Evolutionary conservation across 2,329 filamentous ascomycete species (phyloP), one percentile per base, ranked within the genome.

Genomic region (Bimuria novae-zelandiae): DNA sequence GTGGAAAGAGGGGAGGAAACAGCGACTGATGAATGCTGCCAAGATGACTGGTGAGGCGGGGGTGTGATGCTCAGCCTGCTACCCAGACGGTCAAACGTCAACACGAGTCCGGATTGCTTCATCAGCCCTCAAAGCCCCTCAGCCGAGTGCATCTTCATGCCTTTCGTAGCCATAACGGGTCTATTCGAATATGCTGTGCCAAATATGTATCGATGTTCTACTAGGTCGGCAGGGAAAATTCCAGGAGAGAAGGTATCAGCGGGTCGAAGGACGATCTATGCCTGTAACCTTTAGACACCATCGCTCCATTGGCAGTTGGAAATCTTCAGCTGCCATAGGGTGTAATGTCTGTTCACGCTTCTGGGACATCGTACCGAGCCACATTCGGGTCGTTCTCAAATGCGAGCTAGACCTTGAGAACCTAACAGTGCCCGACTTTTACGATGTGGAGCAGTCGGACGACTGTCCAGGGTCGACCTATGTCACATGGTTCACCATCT

Each of bases 1-100:
- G 7, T 97, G 93, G 93, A 80, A 81, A 41, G 84, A 86, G 12
- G 85, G 84, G 1, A 82, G 89, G 58, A 86, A 96, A 71, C 81
- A 80, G 43, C 82, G 84, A 58, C 72, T 97, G 54, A 86, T 84
- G 68, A 82, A 83, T 45, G 82, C 80, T 11, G 82, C 87, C 8
- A 68, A 55, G 21, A 47, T 54, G 16, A 54, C 47, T 32, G 60
- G 45, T n/a, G 52, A 55, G 17, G 37, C 23, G 33, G 32, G 17
- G 14, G 37, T 7, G 16, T 4, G 17, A 22, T 19, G n/a, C 4
- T 35, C 14, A 21, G 14, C 42, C 17, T 32, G 10, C 30, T 5
- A 3, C 4, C 12, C 4, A 33, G n/a, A n/a, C n/a, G n/a, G n/a
- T n/a, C 25, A 27, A 27, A 10, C 25, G 10, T 27, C 25, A n/a